These are phyloP conservation scores for Carpinus viminea DNA, from an alignment of 306 rosid species.

Conservation along the genomic window DNA sequence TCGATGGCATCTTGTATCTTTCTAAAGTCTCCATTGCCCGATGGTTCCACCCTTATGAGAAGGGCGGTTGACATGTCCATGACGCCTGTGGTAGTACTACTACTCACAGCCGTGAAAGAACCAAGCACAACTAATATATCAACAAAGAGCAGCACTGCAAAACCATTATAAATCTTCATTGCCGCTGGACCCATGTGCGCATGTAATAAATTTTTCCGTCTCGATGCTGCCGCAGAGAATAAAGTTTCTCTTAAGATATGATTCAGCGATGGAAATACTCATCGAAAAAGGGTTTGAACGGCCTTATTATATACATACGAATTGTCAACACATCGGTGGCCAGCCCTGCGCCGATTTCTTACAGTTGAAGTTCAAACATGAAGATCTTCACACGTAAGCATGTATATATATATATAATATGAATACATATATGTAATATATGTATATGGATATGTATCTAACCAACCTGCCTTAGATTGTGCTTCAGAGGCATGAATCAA, in stretches of 20 bases:
- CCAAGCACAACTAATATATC: background rate
- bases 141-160: background rate
- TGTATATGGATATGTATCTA: background rate
- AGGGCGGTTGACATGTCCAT: conserved; percentile 23
- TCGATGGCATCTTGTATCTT: conserved; percentile 54
- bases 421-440: no score
- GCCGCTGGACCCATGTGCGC: background rate
- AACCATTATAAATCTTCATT: conserved; percentile 3
- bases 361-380: background rate
- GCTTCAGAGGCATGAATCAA: conserved; percentile 30
- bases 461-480: conserved; percentile 17
- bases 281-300: no score
- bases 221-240: no score
- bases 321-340: background rate
- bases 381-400: background rate
- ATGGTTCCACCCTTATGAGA: conserved; percentile 44
- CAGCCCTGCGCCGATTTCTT: conserved; percentile 6
- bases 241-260: background rate
- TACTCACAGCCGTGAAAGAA: conserved; percentile 12
- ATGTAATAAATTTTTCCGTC: no score
- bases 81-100: background rate
- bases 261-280: background rate
- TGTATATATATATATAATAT: no score
- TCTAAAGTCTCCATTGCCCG: conserved; percentile 41
- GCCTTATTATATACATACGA: no score